Evolutionary conservation across 2,329 filamentous ascomycete genomes (phyloP), one percentile per base, ranked within the genome.

Genomic region (Zalaria obscura): DNA sequence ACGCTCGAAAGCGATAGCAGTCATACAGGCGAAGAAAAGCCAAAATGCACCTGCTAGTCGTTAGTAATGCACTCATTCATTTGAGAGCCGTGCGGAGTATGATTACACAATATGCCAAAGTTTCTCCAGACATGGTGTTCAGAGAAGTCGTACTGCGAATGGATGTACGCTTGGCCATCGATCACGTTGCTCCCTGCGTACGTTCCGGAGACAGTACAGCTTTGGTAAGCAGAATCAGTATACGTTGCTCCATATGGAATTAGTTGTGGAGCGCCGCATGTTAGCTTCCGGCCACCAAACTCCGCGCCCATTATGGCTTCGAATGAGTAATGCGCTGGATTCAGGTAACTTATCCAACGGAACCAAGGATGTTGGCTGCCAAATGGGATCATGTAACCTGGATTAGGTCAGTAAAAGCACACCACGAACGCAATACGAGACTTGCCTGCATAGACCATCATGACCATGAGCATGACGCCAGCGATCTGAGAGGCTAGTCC

Each of bases 311-410:
- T 49, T 28, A 80, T 62, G 0, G 68, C 69, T 52, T 83, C 80
- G 40, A 78, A 83, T 3, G 72, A 70, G 53, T 82, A 84, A 25
- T 68, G 69, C 3, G 83, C 58, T 0, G 78, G 78, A 42, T 83
- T 75, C 65, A 0, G 67, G 65, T 11, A 72, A 69, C 0, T 73
- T 72, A 28, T 81, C 61, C 60, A 63, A 9, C 58, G 61, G 38
- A 70, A 63, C 67, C 67, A 71, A 0, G 65, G 64, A 43, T 71
- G 67, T 64, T 70, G 70, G 36, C 60, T 43, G 1, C 65, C 62
- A 44, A 64, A 66, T 1, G 62, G 58, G 4, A 72, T 66, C 47
- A 62, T 58, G 36, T 36, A 80, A 76, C 0, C 66, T 32, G 29
- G 7, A 32, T 32, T 18, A 18, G 18, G 18, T 18, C 18, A 18